phyloP scores from a whole-genome alignment of 306 rosid genomes.

The Casuarina glauca region DNA sequence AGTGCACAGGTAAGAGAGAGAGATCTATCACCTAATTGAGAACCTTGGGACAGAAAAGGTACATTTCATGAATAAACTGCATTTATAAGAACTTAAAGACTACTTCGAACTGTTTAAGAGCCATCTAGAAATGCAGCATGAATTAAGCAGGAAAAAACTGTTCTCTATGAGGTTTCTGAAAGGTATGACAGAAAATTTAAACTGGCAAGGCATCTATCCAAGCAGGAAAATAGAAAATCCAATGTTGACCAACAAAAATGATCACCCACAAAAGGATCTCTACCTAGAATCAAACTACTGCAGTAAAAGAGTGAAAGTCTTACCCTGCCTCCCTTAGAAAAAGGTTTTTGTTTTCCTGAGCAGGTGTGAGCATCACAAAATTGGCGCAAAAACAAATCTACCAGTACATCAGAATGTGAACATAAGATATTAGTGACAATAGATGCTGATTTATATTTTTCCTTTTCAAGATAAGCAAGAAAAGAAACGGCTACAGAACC shows the following conservation, averaged over 20 bases:
- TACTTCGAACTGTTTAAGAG: conserved; percentile 25
- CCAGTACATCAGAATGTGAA: conserved; percentile 30
- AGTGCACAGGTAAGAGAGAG: conserved; percentile 21
- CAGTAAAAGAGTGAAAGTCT: conserved; percentile 21
- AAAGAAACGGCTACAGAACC: conserved; percentile 9
- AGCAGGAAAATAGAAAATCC: conserved; percentile 18
- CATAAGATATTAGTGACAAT: conserved; percentile 26
- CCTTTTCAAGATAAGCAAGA: background rate
- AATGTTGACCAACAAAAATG: background rate
- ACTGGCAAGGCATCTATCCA: conserved; percentile 17
- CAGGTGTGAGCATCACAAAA: conserved; percentile 92
- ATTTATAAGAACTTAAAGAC: conserved; percentile 14
- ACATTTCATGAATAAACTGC: background rate
- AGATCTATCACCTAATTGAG: conserved; percentile 12
- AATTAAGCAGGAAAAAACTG: background rate
- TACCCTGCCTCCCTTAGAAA: conserved; percentile 89
- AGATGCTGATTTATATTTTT: background rate
- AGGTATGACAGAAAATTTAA: conserved; percentile 23
- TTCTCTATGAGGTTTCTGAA: conserved; percentile 6
- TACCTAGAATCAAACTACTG: conserved; percentile 3
- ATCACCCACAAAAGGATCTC: background rate
- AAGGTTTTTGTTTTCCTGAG: conserved; percentile 75
- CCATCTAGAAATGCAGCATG: conserved; percentile 16
- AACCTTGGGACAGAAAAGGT: conserved; percentile 14
- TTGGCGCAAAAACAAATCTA: conserved; percentile 90